Evolutionary conservation across 768 basidiomycete genomes (phyloP).

Genomic region (Trametes maxima): DNA sequence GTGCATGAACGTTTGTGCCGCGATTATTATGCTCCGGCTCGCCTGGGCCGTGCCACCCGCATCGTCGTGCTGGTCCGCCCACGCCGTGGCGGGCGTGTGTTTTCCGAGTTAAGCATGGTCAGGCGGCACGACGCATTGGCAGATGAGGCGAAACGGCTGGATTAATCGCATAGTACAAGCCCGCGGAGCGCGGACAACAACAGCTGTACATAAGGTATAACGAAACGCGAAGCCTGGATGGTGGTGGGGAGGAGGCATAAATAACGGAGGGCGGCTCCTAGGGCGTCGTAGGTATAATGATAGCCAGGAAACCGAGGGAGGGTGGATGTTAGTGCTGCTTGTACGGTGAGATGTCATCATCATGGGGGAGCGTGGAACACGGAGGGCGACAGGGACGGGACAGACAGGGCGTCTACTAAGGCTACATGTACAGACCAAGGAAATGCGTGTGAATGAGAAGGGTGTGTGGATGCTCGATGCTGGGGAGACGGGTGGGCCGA

Average conservation of each 20-base stretch:
- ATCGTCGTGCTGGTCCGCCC: too few relatives aligned
- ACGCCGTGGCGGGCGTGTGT: too few relatives aligned
- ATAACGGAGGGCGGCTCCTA: slow-evolving; percentile 11
- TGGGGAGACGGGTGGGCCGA: neutral
- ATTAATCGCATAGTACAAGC: slow-evolving; percentile 14
- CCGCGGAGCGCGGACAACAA: slow-evolving; percentile 3
- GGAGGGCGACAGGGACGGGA: neutral
- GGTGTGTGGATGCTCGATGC: neutral
- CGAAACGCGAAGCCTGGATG: neutral
- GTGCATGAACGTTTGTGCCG: too few relatives aligned
- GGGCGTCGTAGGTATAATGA: slow-evolving; percentile 15
- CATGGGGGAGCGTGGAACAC: neutral
- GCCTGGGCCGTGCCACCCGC: too few relatives aligned
- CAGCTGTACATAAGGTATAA: slow-evolving; percentile 5
- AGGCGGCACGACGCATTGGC: neutral
- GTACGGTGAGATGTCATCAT: neutral
- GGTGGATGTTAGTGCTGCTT: neutral
- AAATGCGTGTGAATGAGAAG: slow-evolving; percentile 1
- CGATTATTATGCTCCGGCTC: too few relatives aligned
- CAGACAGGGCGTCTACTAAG: slow-evolving; percentile 4
- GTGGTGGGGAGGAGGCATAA: slow-evolving; percentile 8
- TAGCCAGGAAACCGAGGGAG: slow-evolving; percentile 10
- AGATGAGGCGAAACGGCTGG: neutral
- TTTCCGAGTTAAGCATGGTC: neutral
- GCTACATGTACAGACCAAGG: slow-evolving; percentile 18